These are phyloP conservation scores for Pythium pectinolyticum DNA, from an alignment of 352 stramenopile species.

Conservation along the genomic window DNA sequence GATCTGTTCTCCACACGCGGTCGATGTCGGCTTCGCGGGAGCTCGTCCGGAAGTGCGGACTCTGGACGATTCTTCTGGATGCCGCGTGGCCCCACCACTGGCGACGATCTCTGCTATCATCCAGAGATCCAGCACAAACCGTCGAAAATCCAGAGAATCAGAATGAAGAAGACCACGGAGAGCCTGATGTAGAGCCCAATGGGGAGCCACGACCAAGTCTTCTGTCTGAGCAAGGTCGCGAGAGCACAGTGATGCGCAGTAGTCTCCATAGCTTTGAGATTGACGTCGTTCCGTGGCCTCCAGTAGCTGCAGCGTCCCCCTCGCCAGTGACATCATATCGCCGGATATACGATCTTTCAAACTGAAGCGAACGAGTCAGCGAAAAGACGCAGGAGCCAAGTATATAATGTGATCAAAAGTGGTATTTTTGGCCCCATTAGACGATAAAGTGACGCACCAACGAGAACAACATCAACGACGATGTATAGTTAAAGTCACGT, in stretches of 20 bases:
- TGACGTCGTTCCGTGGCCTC: not conserved
- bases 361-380: not conserved
- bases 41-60: slow-evolving; percentile 9
- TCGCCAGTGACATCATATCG: not conserved
- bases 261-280: slow-evolving; percentile 3
- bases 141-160: not conserved
- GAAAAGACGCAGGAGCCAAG: not conserved
- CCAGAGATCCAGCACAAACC: not conserved
- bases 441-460: too few relatives aligned
- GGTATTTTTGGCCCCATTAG: too few relatives aligned
- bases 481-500: too few relatives aligned
- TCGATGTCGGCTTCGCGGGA: not conserved
- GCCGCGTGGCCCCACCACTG: not conserved
- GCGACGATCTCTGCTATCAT: slow-evolving; percentile 5
- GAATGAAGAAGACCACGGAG: slow-evolving; percentile 1
- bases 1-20: slow-evolving; percentile 9
- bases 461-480: too few relatives aligned
- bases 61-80: not conserved
- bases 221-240: not conserved
- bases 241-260: not conserved
- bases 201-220: not conserved
- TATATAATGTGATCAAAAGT: not conserved
- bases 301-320: not conserved
- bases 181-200: not conserved
- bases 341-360: not conserved